Conservation (phyloP, 2,329 filamentous ascomycete genomes). For the Phyllosticta capitalensis region DNA sequence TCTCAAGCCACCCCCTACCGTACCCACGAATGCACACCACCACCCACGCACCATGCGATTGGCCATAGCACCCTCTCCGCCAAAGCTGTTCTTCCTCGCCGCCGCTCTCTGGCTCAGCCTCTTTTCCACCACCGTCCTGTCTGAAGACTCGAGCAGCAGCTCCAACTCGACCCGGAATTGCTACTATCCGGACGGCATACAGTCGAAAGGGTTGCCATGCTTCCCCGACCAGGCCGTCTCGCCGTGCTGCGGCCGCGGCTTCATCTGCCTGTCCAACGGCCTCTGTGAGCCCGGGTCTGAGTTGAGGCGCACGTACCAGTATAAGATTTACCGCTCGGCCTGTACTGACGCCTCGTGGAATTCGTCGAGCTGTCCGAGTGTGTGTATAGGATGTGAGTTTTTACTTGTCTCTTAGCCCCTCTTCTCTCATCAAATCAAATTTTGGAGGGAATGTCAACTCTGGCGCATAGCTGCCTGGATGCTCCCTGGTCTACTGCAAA, state of each 20-base stretch:
- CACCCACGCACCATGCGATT: background rate
- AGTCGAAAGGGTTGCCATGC: constrained; percentile 15
- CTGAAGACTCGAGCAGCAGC: constrained; percentile 4
- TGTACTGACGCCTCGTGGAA: constrained; percentile 18
- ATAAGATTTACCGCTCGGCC: constrained; percentile 16
- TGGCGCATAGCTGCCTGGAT: too few relatives aligned
- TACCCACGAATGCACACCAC: background rate
- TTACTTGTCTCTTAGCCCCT: background rate
- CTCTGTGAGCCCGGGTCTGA: constrained; percentile 17
- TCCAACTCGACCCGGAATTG: constrained; percentile 12
- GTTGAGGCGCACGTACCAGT: constrained; percentile 12
- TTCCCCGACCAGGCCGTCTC: constrained; percentile 14
- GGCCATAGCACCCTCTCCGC: background rate
- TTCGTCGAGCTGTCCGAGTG: constrained; percentile 16
- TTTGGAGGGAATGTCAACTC: background rate
- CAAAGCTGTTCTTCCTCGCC: background rate
- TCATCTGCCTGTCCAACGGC: constrained; percentile 17
- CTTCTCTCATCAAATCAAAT: background rate
- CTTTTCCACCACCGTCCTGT: background rate
- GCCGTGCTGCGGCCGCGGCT: constrained; percentile 18
- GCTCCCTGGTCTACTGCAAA: too few relatives aligned
- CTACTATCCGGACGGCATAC: constrained; percentile 16
- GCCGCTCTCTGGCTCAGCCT: background rate
- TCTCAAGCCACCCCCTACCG: background rate
- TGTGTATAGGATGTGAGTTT: constrained; percentile 16